Conservation (phyloP, 352 stramenopile genomes). For the Globisporangium megalacanthum region DNA sequence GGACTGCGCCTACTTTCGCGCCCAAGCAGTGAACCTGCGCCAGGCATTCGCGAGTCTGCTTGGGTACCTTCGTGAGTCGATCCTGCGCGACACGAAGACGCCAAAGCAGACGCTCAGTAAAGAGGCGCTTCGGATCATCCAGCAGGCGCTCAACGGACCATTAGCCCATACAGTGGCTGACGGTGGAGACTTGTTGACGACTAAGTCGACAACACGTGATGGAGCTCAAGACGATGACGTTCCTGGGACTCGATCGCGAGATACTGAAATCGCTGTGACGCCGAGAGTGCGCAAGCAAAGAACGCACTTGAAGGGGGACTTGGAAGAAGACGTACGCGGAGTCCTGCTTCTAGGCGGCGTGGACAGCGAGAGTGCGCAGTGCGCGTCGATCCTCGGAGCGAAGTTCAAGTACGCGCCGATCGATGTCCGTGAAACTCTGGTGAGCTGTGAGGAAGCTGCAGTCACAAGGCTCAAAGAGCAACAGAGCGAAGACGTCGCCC, state of each 20-base stretch:
- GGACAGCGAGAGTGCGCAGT: slow-evolving; percentile 28
- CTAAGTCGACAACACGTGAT: too few relatives aligned
- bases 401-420: slow-evolving; percentile 45
- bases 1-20: slow-evolving; percentile 37
- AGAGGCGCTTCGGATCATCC: slow-evolving; percentile 31
- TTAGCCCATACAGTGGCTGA: background rate
- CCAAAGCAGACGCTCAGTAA: slow-evolving; percentile 55
- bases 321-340: slow-evolving; percentile 45
- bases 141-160: slow-evolving; percentile 10
- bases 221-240: background rate
- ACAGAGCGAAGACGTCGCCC: background rate
- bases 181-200: background rate
- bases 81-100: slow-evolving; percentile 53
- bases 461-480: slow-evolving; percentile 17
- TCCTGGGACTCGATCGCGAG: background rate
- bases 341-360: slow-evolving; percentile 42
- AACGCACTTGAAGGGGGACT: slow-evolving; percentile 17
- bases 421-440: slow-evolving; percentile 27
- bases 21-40: slow-evolving; percentile 32
- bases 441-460: slow-evolving; percentile 6
- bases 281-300: slow-evolving; percentile 14
- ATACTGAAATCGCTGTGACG: background rate
- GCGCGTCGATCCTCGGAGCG: slow-evolving; percentile 25
- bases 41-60: slow-evolving; percentile 35
- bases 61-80: slow-evolving; percentile 33